Conservation (phyloP, 2,329 filamentous ascomycete genomes). For the Curvularia verruculosa region DNA sequence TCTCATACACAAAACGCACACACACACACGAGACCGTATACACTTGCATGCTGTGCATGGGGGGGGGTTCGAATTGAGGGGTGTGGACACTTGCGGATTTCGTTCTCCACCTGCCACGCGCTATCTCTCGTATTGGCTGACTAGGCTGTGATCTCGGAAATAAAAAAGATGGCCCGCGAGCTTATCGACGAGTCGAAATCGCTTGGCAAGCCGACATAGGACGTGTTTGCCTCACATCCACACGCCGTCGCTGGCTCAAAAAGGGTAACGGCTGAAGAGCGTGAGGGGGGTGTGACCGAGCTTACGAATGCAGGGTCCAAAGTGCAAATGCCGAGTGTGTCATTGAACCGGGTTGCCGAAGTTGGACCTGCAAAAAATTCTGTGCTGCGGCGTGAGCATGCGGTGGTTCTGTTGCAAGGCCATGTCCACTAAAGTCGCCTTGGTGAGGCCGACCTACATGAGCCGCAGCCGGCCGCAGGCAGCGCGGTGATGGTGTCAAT, state of each 20-base stretch:
- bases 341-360: not conserved
- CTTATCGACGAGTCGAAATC: slow-evolving; percentile 18
- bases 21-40: slow-evolving; percentile 1
- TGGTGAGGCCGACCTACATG: not conserved
- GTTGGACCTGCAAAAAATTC: not conserved
- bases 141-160: slow-evolving; percentile 22
- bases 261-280: slow-evolving; percentile 27
- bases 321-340: not conserved
- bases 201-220: slow-evolving; percentile 20
- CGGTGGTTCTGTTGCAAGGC: not conserved
- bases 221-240: not conserved
- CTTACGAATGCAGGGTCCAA: slow-evolving; percentile 29
- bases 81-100: slow-evolving; percentile 1
- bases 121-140: slow-evolving; percentile 5
- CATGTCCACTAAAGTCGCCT: not conserved
- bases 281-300: slow-evolving; percentile 21
- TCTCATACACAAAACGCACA: not conserved
- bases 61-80: not conserved
- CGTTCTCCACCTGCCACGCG: slow-evolving; percentile 16
- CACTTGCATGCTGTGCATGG: slow-evolving; percentile 1
- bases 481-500: too few species aligned
- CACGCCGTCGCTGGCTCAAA: not conserved
- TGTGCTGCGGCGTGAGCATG: not conserved
- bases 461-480: not conserved
- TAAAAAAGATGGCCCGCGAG: slow-evolving; percentile 19